Conservation (phyloP, 1,139 yeast species). For the Pneumocystis oryctolagi region DNA sequence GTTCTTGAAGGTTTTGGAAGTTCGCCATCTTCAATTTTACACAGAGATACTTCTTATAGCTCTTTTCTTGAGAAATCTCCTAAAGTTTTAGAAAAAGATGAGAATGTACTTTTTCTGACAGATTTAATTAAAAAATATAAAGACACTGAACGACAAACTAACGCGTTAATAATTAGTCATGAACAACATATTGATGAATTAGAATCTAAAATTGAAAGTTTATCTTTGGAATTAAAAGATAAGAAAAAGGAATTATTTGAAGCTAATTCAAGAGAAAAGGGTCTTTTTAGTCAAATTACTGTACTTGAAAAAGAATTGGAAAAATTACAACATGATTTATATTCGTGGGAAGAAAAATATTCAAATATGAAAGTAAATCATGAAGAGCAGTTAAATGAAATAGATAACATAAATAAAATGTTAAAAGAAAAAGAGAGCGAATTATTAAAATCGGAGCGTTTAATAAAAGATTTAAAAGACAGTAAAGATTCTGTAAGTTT, state of each 20-base stretch:
- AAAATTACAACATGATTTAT: neutral
- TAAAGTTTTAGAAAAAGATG: neutral
- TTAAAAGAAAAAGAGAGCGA: neutral
- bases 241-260: neutral
- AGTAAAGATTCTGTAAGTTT: neutral
- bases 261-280: neutral
- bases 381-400: neutral
- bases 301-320: slow-evolving; percentile 1
- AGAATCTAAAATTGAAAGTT: neutral
- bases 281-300: neutral
- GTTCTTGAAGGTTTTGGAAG: neutral
- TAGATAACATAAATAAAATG: neutral
- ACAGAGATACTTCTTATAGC: neutral
- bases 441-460: neutral
- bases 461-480: neutral
- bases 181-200: slow-evolving; percentile 1
- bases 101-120: neutral
- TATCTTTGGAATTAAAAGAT: neutral
- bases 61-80: neutral
- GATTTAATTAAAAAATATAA: neutral
- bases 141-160: neutral
- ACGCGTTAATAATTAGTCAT: neutral
- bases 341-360: neutral
- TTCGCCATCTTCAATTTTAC: neutral
- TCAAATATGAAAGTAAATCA: neutral